Base-by-base conservation (phyloP, 2,329 filamentous ascomycete species). In the Zelopaecilomyces penicillatus region DNA sequence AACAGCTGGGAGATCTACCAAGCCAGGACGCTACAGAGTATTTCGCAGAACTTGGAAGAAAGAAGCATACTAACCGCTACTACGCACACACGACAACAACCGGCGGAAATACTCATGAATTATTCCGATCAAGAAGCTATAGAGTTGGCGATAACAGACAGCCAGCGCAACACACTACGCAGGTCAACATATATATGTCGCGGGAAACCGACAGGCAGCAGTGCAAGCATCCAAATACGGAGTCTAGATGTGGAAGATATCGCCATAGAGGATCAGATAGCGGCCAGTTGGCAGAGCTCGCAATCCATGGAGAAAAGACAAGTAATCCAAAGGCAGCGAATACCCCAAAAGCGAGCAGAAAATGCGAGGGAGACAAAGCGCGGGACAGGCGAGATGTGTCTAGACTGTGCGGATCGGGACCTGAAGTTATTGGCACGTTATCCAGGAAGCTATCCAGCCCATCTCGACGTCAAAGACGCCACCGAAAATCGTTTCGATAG, bases 391-490 rank as follows among this genome's bases (percentile, higher is more conserved):
- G n/a, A 3, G 32, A 29, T 12, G 26, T 10, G 10, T 6, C 11
- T 12, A 28, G 27, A 28, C n/a, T 28, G 12, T 41, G 12, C 19
- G 30, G 6, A 12, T 35, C 19, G 34, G 39, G 40, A 52, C 28
- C 19, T 43, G 41, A 40, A 34, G 30, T 46, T 34, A 19, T 34
- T 43, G 41, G 38, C 47, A 37, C 51, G 45, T 35, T 50, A 54
- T 30, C 60, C 57, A 29, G 60, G 57, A 44, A 51, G 51, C 31
- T 62, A 59, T 55, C 62, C 57, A 35, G 37, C n/a, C 31, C 50
- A 51, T 49, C 47, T 48, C 41, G 48, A 41, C 51, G 54, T 38
- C 52, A 54, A 50, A 51, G 60, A 51, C 52, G 57, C 41, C 59
- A 60, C 50, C 54, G 60, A 39, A 50, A 50, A 44, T 61, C 59